phyloP scores from a whole-genome alignment of 2,329 filamentous ascomycete species.

The Macrophomina phaseolina region DNA sequence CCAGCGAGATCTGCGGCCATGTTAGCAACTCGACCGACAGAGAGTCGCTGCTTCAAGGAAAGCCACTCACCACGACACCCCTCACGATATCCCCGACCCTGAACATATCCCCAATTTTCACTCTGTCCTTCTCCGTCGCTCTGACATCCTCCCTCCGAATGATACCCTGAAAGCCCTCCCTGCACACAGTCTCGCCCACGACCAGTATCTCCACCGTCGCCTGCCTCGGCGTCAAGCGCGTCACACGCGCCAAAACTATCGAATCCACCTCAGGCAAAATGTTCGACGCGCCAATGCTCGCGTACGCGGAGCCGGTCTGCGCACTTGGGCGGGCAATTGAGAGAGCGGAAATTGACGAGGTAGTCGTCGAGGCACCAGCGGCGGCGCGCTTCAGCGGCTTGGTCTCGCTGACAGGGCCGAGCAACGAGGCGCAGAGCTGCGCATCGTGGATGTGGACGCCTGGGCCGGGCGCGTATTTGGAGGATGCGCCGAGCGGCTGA shows the following conservation, averaged over 20 bases:
- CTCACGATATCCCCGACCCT: slow-evolving; percentile 90
- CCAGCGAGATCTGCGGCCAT: slow-evolving; percentile 74
- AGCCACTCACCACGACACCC: slow-evolving; percentile 72
- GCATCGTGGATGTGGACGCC: slow-evolving; percentile 83
- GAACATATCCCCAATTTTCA: slow-evolving; percentile 89
- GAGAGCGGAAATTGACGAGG: slow-evolving; percentile 45
- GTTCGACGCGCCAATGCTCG: slow-evolving; percentile 57
- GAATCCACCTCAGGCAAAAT: slow-evolving; percentile 82
- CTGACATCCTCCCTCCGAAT: slow-evolving; percentile 90
- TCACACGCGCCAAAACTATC: slow-evolving; percentile 82
- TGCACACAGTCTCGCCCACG: slow-evolving; percentile 68
- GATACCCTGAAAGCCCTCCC: slow-evolving; percentile 83
- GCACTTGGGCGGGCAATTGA: slow-evolving; percentile 37
- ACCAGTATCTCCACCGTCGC: slow-evolving; percentile 86
- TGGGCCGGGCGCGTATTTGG: slow-evolving; percentile 73
- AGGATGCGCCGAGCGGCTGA: slow-evolving; percentile 72
- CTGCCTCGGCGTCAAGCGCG: slow-evolving; percentile 82
- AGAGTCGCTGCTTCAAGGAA: neutral
- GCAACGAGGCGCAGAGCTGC: slow-evolving; percentile 80
- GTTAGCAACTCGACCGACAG: neutral
- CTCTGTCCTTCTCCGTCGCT: slow-evolving; percentile 87
- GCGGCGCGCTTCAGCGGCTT: slow-evolving; percentile 41
- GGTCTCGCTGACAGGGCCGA: slow-evolving; percentile 65
- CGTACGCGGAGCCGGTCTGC: neutral
- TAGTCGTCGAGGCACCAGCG: neutral